phyloP scores from a whole-genome alignment of 2,329 filamentous ascomycete genomes.

The Aspergillus ibericus region DNA sequence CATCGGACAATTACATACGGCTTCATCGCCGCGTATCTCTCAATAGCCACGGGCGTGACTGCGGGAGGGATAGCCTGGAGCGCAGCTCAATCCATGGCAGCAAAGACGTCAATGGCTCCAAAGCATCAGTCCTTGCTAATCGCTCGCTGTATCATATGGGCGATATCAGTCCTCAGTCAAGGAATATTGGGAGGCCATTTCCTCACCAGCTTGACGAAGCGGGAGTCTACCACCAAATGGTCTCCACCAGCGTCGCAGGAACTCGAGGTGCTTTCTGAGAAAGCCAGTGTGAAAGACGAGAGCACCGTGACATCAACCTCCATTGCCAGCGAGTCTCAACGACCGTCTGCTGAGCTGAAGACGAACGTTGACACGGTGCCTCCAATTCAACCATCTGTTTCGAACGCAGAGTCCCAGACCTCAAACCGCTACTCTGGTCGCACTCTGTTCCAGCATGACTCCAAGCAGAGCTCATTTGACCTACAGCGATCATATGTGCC shows the following conservation, averaged over 20 bases:
- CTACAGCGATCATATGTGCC: conserved; percentile 15
- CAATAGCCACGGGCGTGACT: conserved; percentile 25
- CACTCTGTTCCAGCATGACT: conserved; percentile 28
- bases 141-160: conserved; percentile 40
- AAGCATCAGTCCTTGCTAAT: conserved; percentile 25
- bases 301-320: conserved; percentile 10
- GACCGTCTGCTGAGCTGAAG: conserved; percentile 14
- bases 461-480: conserved; percentile 27
- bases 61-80: conserved; percentile 31
- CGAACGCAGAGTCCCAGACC: conserved; percentile 28
- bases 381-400: conserved; percentile 21
- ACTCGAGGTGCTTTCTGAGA: conserved; percentile 21
- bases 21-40: conserved; percentile 25
- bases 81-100: conserved; percentile 15
- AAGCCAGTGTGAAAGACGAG: conserved; percentile 9
- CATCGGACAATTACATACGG: conserved; percentile 23
- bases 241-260: conserved; percentile 26
- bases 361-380: conserved; percentile 13
- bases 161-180: conserved; percentile 33
- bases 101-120: neutral
- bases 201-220: conserved; percentile 18
- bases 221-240: conserved; percentile 19
- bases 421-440: conserved; percentile 34
- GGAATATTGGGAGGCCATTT: conserved; percentile 32
- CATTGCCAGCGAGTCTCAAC: conserved; percentile 13